A percentile compares a stretch with the other conserved stretches of the same genome.
phyloP scores from a whole-genome alignment of 1,284 basidiomycete species.

The Papiliotrema nemorosa region DNA sequence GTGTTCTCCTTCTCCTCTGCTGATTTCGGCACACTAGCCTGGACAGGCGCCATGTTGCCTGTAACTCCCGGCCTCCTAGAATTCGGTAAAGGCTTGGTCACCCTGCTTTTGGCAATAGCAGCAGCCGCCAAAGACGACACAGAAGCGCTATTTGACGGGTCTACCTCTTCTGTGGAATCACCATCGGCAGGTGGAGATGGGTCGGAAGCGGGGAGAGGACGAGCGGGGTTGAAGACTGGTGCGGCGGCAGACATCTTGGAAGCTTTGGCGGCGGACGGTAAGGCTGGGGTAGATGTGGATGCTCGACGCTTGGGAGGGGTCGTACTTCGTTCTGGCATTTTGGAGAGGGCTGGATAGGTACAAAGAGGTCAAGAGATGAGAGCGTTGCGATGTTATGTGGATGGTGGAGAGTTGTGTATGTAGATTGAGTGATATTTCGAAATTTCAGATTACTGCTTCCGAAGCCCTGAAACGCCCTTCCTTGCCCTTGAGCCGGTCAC shows the following conservation, averaged over 20 bases:
- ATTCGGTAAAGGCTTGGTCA: constrained; percentile 41
- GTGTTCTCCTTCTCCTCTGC: constrained; percentile 58
- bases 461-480: too few relatives aligned
- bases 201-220: constrained; percentile 14
- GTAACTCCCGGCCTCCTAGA: constrained; percentile 22
- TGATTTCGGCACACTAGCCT: constrained; percentile 68
- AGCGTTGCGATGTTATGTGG: too few relatives aligned
- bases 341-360: not conserved
- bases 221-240: constrained; percentile 39
- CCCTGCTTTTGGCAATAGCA: constrained; percentile 27
- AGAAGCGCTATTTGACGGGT: not conserved
- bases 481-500: too few relatives aligned
- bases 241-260: constrained; percentile 43
- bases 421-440: too few relatives aligned
- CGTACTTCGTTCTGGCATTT: constrained; percentile 16
- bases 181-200: constrained; percentile 3
- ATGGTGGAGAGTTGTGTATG: too few relatives aligned
- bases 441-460: too few relatives aligned
- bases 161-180: not conserved
- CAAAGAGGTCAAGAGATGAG: not conserved
- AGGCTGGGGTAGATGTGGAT: constrained; percentile 11
- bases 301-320: constrained; percentile 30
- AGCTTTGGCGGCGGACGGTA: constrained; percentile 26
- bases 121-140: constrained; percentile 6
- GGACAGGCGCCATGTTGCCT: constrained; percentile 44